These are phyloP conservation scores for Scutellaria galericulata DNA, from an alignment of 257 asterid genomes.

Conservation along the genomic window DNA sequence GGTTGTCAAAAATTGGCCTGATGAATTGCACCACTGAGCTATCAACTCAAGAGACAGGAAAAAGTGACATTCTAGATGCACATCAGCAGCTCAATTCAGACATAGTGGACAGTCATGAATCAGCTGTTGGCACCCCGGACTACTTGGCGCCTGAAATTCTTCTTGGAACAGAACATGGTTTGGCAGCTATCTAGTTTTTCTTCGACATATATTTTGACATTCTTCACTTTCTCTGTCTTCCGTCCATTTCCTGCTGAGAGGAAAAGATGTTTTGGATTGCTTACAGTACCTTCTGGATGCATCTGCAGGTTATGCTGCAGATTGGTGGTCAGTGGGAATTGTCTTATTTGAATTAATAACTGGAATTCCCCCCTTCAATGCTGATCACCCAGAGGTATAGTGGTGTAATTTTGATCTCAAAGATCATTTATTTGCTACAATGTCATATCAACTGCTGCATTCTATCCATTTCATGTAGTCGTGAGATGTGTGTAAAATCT, in stretches of 20 bases:
- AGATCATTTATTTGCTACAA: slow-evolving; percentile 30
- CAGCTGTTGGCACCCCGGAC: slow-evolving; percentile 99
- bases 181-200: slow-evolving; percentile 34
- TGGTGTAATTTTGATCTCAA: slow-evolving; percentile 23
- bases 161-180: slow-evolving; percentile 94
- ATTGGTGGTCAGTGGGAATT: slow-evolving; percentile 98
- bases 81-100: slow-evolving; percentile 54
- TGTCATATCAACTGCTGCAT: slow-evolving; percentile 25
- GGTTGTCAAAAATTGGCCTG: slow-evolving; percentile 93
- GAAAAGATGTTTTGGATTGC: slow-evolving; percentile 30
- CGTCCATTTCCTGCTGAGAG: slow-evolving; percentile 23
- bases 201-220: slow-evolving; percentile 28
- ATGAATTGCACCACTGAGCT: slow-evolving; percentile 91
- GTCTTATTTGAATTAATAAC: slow-evolving; percentile 80
- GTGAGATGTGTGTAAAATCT: slow-evolving; percentile 8
- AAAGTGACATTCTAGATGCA: slow-evolving; percentile 44
- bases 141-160: slow-evolving; percentile 99
- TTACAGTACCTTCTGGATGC: slow-evolving; percentile 39
- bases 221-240: slow-evolving; percentile 32
- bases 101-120: slow-evolving; percentile 48
- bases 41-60: slow-evolving; percentile 55
- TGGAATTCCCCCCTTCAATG: slow-evolving; percentile 83
- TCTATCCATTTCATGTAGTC: slow-evolving; percentile 14
- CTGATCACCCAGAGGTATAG: slow-evolving; percentile 86
- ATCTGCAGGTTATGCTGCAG: slow-evolving; percentile 78